Evolutionary conservation across 345 rosid species (phyloP).

Genomic region (Adansonia digitata): DNA sequence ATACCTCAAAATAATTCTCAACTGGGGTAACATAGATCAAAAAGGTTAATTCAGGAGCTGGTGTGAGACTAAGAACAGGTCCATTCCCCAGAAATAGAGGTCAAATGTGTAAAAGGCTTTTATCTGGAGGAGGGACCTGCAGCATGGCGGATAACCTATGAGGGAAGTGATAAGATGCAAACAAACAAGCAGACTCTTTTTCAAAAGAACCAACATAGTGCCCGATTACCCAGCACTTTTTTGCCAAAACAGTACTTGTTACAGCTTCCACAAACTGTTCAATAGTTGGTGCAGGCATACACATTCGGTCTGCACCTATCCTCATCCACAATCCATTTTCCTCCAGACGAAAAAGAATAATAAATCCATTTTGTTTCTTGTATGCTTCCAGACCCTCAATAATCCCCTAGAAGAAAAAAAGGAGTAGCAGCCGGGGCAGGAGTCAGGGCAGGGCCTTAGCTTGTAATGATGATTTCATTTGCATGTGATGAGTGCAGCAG

Average conservation of each 20-base stretch:
- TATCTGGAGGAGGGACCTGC: slow-evolving; percentile 32
- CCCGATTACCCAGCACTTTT: slow-evolving; percentile 29
- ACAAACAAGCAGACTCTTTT: slow-evolving; percentile 1
- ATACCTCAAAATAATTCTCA: slow-evolving; percentile 25
- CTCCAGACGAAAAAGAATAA: slow-evolving; percentile 31
- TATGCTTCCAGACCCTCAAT: slow-evolving; percentile 30
- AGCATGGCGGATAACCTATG: background rate
- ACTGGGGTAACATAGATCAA: slow-evolving; percentile 26
- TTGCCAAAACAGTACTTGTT: slow-evolving; percentile 23
- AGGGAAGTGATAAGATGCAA: background rate
- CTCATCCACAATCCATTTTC: slow-evolving; percentile 23
- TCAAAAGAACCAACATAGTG: background rate
- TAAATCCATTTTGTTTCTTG: slow-evolving; percentile 27
- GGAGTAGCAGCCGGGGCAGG: background rate
- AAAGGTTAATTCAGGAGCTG: slow-evolving; percentile 27
- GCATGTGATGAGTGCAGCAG: background rate
- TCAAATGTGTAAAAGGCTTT: slow-evolving; percentile 27
- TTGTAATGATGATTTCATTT: background rate
- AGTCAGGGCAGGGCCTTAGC: background rate
- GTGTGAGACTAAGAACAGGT: slow-evolving; percentile 23
- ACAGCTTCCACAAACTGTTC: slow-evolving; percentile 34
- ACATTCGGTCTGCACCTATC: slow-evolving; percentile 28
- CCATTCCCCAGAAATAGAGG: slow-evolving; percentile 29
- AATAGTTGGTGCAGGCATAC: slow-evolving; percentile 32
- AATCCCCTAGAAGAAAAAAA: slow-evolving; percentile 19